phyloP scores from a whole-genome alignment of 306 rosid genomes.

The Oxytropis ochrocephala region DNA sequence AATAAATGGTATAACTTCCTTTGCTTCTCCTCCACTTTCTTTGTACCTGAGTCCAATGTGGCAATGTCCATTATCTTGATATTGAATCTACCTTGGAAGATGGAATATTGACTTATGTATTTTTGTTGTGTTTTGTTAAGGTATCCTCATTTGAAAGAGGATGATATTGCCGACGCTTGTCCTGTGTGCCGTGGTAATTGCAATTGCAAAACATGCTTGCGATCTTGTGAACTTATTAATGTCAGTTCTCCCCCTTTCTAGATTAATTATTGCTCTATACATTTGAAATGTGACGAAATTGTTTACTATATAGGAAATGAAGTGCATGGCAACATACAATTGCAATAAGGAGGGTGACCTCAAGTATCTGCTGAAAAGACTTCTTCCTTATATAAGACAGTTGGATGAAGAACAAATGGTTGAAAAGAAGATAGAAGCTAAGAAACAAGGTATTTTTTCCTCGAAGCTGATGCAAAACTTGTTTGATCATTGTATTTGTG shows the following conservation, averaged over 20 bases:
- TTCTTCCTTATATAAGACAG: slow-evolving; percentile 58
- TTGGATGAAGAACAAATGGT: slow-evolving; percentile 50
- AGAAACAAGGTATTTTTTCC: slow-evolving; percentile 42
- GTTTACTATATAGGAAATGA: slow-evolving; percentile 26
- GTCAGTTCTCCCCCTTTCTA: slow-evolving; percentile 27
- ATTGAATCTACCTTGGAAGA: neutral
- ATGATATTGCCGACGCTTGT: slow-evolving; percentile 50
- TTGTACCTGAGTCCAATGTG: too few species aligned
- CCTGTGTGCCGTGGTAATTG: slow-evolving; percentile 70
- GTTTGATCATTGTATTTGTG: neutral
- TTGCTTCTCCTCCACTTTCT: neutral
- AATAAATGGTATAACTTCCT: slow-evolving; percentile 34
- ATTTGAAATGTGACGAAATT: neutral
- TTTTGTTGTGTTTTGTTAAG: slow-evolving; percentile 33
- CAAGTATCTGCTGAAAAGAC: slow-evolving; percentile 39
- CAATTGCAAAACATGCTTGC: slow-evolving; percentile 73
- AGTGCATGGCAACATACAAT: neutral
- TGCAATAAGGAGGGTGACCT: slow-evolving; percentile 10
- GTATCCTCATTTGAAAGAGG: slow-evolving; percentile 60
- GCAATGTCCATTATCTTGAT: neutral
- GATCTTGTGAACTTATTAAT: slow-evolving; percentile 23
- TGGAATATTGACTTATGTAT: neutral
- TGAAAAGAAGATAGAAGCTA: slow-evolving; percentile 57
- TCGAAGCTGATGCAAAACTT: neutral
- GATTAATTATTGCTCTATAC: neutral